phyloP scores from a whole-genome alignment of 1,284 basidiomycete genomes.

The Cutaneotrichosporon sp. region DNA sequence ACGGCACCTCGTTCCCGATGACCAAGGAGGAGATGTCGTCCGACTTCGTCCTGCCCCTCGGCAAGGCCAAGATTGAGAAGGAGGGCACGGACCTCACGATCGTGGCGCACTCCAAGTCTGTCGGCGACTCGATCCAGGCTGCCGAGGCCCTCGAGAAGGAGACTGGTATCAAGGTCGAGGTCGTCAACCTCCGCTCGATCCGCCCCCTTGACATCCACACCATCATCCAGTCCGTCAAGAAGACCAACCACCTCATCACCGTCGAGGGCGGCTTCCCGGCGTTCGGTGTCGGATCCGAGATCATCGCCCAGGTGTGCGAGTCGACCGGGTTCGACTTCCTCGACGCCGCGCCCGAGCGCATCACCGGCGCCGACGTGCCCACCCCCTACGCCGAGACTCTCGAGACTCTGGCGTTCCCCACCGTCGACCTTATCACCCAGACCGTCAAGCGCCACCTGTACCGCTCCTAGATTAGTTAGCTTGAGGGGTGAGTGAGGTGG shows the following conservation, averaged over 20 bases:
- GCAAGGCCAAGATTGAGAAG: slow-evolving; percentile 95
- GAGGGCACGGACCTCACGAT: slow-evolving; percentile 92
- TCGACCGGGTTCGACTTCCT: slow-evolving; percentile 95
- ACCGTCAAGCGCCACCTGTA: slow-evolving; percentile 87
- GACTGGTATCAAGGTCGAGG: slow-evolving; percentile 90
- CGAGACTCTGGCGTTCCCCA: slow-evolving; percentile 88
- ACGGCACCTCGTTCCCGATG: slow-evolving; percentile 96
- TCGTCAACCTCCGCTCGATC: slow-evolving; percentile 85
- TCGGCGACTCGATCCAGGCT: slow-evolving; percentile 86
- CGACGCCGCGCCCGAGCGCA: slow-evolving; percentile 94
- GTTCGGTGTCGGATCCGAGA: slow-evolving; percentile 98
- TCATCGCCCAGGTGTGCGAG: slow-evolving; percentile 94
- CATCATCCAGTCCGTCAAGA: slow-evolving; percentile 94
- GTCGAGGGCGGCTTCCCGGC: slow-evolving; percentile 99
- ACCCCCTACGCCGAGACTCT: slow-evolving; percentile 91
- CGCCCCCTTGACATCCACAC: slow-evolving; percentile 97
- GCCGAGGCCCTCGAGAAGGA: slow-evolving; percentile 92
- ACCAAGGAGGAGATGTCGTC: slow-evolving; percentile 92
- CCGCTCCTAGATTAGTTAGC: slow-evolving; percentile 19
- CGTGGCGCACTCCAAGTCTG: slow-evolving; percentile 97
- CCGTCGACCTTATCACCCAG: slow-evolving; percentile 81
- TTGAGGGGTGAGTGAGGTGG: background rate
- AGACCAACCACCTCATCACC: slow-evolving; percentile 93
- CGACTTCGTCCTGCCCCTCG: slow-evolving; percentile 91
- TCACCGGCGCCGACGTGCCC: slow-evolving; percentile 94